phyloP scores from a whole-genome alignment of 164 flowering plant species.

The Umbellularia californica region DNA sequence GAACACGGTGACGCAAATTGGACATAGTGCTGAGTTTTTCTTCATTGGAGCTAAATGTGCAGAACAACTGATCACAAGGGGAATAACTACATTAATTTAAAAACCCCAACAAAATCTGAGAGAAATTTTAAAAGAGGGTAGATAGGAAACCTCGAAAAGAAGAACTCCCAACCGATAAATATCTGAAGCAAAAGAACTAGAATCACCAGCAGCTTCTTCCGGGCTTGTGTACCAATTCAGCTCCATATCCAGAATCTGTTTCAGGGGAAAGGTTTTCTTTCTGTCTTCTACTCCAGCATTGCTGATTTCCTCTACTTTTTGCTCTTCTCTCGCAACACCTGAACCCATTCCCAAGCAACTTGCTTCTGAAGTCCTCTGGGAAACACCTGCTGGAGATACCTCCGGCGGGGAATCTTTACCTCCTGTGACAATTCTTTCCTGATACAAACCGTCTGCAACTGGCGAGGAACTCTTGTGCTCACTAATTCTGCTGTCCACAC shows the following conservation, averaged over 20 bases:
- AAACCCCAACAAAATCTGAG: not conserved
- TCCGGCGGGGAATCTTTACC: slow-evolving; percentile 16
- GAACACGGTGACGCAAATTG: slow-evolving; percentile 82
- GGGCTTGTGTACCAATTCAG: slow-evolving; percentile 88
- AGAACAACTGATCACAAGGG: slow-evolving; percentile 59
- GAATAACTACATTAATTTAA: slow-evolving; percentile 10
- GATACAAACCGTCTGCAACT: slow-evolving; percentile 24
- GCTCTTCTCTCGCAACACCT: slow-evolving; percentile 23
- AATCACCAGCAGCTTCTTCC: slow-evolving; percentile 71
- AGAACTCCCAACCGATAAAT: slow-evolving; percentile 85
- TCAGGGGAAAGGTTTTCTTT: slow-evolving; percentile 61
- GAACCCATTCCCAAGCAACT: slow-evolving; percentile 56
- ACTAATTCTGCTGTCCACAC: slow-evolving; percentile 26
- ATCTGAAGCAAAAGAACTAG: slow-evolving; percentile 78
- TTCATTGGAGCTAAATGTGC: slow-evolving; percentile 67
- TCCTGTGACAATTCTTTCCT: slow-evolving; percentile 19
- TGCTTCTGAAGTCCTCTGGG: slow-evolving; percentile 27
- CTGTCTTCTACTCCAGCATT: slow-evolving; percentile 36
- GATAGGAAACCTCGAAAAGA: slow-evolving; percentile 72
- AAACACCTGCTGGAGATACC: slow-evolving; percentile 20
- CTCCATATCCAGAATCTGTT: slow-evolving; percentile 74
- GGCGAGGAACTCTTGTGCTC: slow-evolving; percentile 32
- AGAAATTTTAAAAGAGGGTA: not conserved
- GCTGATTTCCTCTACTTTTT: slow-evolving; percentile 19
- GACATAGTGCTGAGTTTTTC: slow-evolving; percentile 86